A percentile compares a stretch with the other conserved stretches of the same genome.
Conservation (phyloP, 1,139 yeast genomes). For the Yamadazyma dendronema region DNA sequence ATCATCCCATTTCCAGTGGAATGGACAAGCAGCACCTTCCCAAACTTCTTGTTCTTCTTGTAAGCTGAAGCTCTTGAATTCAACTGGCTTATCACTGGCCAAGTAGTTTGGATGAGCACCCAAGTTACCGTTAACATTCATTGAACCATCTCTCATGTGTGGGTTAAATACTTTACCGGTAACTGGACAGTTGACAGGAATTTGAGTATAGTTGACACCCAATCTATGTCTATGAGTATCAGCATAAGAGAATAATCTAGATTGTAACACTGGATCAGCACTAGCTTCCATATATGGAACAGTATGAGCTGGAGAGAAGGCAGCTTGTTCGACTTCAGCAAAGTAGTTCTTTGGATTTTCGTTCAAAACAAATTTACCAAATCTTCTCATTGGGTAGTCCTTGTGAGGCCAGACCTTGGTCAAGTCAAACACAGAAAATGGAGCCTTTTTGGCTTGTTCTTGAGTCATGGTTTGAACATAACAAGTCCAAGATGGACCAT, state of each 20-base stretch:
- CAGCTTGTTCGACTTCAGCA: conserved; percentile 81
- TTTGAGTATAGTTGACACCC: conserved; percentile 68
- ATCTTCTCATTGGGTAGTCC: conserved; percentile 72
- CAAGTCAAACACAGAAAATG: conserved; percentile 66
- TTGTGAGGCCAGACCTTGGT: conserved; percentile 81
- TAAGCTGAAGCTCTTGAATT: conserved; percentile 40
- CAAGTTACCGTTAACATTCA: conserved; percentile 81
- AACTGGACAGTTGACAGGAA: conserved; percentile 70
- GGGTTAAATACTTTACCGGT: conserved; percentile 53
- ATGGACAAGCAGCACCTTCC: conserved; percentile 84
- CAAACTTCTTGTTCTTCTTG: conserved; percentile 79
- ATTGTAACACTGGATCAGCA: conserved; percentile 85
- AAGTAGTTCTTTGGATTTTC: conserved; percentile 76
- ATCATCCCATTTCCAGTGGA: conserved; percentile 73
- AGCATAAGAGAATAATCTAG: conserved; percentile 80
- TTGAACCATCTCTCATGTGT: conserved; percentile 82
- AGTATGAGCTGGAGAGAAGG: conserved; percentile 79
- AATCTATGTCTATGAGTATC: conserved; percentile 72
- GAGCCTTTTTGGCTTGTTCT: conserved; percentile 57
- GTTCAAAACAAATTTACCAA: conserved; percentile 68
- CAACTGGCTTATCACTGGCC: conserved; percentile 56
- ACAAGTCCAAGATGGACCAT: conserved; percentile 61
- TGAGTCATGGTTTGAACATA: conserved; percentile 69
- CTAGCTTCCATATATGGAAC: conserved; percentile 84
- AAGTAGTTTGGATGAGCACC: conserved; percentile 83